Conservation (phyloP, 2,329 filamentous ascomycete species). For the Arachnopeziza araneosa region DNA sequence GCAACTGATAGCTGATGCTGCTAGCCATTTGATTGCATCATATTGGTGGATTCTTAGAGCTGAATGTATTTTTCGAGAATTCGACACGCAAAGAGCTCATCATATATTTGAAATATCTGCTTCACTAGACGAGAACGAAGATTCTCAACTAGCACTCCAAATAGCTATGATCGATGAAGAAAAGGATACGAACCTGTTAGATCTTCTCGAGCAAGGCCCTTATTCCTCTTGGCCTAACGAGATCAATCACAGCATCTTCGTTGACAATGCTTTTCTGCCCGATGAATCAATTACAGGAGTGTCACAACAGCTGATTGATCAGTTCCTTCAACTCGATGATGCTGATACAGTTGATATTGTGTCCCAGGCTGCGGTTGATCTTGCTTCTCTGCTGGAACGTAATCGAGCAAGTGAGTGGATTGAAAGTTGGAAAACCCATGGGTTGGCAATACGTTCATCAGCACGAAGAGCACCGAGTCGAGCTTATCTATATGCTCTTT, state of each 20-base stretch:
- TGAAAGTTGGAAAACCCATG: slow-evolving; percentile 36
- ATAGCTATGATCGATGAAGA: background rate
- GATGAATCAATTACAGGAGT: background rate
- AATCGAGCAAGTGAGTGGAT: slow-evolving; percentile 2
- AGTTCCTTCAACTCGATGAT: slow-evolving; percentile 43
- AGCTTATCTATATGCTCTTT: slow-evolving; percentile 46
- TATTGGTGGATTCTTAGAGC: slow-evolving; percentile 1
- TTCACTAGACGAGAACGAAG: background rate
- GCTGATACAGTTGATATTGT: slow-evolving; percentile 43
- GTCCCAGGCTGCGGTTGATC: slow-evolving; percentile 45
- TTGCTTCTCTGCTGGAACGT: slow-evolving; percentile 22
- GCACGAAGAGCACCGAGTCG: slow-evolving; percentile 34
- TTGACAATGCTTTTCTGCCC: background rate
- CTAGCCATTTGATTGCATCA: slow-evolving; percentile 45
- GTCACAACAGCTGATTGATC: slow-evolving; percentile 29
- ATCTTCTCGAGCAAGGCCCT: background rate
- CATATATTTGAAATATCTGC: slow-evolving; percentile 35
- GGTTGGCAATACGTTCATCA: slow-evolving; percentile 8
- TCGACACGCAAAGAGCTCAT: slow-evolving; percentile 24
- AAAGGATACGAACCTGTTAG: background rate
- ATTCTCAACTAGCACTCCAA: background rate
- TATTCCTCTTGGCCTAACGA: background rate
- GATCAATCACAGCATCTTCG: background rate
- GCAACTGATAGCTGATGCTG: slow-evolving; percentile 44
- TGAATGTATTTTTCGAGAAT: slow-evolving; percentile 4